Conservation (phyloP, 2,329 filamentous ascomycete genomes). For the Lasiodiplodia sp. region DNA sequence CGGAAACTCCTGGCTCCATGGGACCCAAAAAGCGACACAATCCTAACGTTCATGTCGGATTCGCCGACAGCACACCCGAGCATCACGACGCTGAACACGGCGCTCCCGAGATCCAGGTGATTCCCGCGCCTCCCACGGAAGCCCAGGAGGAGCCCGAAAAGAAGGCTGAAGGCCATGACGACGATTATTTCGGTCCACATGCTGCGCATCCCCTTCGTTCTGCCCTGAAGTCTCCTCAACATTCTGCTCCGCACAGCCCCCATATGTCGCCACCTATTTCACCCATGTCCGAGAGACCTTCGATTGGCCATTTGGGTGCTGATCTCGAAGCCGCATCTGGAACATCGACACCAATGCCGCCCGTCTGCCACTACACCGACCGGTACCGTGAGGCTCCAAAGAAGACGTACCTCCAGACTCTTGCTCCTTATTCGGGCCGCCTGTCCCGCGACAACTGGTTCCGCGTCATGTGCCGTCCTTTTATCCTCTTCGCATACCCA, state of each 20-base stretch:
- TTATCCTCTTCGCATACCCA: constrained; percentile 87
- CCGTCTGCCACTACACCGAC: constrained; percentile 67
- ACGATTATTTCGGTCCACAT: constrained; percentile 37
- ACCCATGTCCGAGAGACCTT: constrained; percentile 16
- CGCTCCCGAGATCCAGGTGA: constrained; percentile 19
- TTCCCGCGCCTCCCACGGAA: constrained; percentile 21
- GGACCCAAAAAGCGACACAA: constrained; percentile 36
- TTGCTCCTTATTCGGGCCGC: constrained; percentile 79
- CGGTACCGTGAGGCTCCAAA: constrained; percentile 71
- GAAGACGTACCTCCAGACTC: constrained; percentile 75
- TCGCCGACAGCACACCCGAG: constrained; percentile 47
- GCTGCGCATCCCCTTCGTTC: constrained; percentile 13
- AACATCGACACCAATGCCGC: constrained; percentile 11
- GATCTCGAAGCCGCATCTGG: constrained; percentile 13
- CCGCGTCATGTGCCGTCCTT: constrained; percentile 78
- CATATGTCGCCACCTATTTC: constrained; percentile 18
- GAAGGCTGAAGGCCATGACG: constrained; percentile 34
- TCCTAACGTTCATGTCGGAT: constrained; percentile 62
- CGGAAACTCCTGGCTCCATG: constrained; percentile 13
- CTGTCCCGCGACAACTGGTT: constrained; percentile 81
- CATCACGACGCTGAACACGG: background rate
- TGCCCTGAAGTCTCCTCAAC: constrained; percentile 16
- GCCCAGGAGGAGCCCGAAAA: constrained; percentile 27
- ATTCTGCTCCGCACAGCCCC: constrained; percentile 7
- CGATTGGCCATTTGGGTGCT: constrained; percentile 8